Conservation (phyloP, 78 protist species). For the Polysphondylium violaceum region DNA sequence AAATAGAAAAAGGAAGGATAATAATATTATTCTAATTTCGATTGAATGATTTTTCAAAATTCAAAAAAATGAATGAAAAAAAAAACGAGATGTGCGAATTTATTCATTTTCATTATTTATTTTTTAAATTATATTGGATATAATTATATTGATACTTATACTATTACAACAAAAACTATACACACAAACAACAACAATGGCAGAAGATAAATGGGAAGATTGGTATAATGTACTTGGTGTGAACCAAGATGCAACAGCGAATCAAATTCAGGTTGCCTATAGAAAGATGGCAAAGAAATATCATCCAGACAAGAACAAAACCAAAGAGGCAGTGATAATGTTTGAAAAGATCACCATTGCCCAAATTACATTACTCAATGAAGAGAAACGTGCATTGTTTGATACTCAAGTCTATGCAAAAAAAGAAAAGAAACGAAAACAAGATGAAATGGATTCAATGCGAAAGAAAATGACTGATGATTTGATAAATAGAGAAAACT, state of each 20-base stretch:
- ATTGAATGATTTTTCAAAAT: too few species aligned
- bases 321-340: conserved; percentile 67
- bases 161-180: too few species aligned
- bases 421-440: conserved; percentile 35
- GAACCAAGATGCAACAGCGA: conserved; percentile 39
- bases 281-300: conserved; percentile 54
- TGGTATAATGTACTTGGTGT: conserved; percentile 20
- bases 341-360: conserved; percentile 75
- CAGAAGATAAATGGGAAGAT: conserved; percentile 58
- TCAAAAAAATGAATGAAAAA: too few species aligned
- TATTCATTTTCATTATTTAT: too few species aligned
- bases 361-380: conserved; percentile 14
- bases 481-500: conserved; percentile 1
- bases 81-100: too few species aligned
- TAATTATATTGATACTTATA: too few species aligned
- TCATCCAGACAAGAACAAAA: conserved; percentile 81
- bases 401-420: conserved; percentile 21
- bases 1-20: too few species aligned
- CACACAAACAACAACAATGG: too few species aligned
- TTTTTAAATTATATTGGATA: too few species aligned
- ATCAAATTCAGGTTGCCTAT: conserved; percentile 67
- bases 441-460: conserved; percentile 40
- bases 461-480: conserved; percentile 56
- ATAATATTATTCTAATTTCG: too few species aligned
- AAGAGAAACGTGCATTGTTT: conserved; percentile 8